phyloP scores from a whole-genome alignment of 1,284 basidiomycete genomes.

The Sporisorium scitamineum region DNA sequence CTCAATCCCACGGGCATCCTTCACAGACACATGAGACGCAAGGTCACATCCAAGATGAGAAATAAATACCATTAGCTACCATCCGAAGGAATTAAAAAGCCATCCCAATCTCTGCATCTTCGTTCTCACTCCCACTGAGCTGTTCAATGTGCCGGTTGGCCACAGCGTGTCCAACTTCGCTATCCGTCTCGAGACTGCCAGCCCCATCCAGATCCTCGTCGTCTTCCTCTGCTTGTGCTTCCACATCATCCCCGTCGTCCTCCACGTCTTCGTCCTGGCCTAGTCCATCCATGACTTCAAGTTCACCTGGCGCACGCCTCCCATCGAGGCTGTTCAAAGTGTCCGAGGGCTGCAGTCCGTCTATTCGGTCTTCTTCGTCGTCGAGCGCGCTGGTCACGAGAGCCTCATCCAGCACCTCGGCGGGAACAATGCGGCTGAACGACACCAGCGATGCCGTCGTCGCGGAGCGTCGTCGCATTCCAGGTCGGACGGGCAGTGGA shows the following conservation, averaged over 20 bases:
- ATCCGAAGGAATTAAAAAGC: conserved; percentile 11
- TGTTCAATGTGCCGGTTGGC: conserved; percentile 6
- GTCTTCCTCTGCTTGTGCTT: conserved; percentile 10
- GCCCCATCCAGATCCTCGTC: conserved; percentile 12
- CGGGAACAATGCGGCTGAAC: conserved; percentile 44
- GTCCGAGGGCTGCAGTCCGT: conserved; percentile 20
- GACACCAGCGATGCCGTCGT: conserved; percentile 43
- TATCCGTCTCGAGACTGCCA: conserved; percentile 11
- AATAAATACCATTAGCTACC: not conserved
- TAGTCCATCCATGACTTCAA: conserved; percentile 11
- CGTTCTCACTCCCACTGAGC: conserved; percentile 4
- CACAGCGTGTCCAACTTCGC: conserved; percentile 12
- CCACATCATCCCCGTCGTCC: conserved; percentile 23
- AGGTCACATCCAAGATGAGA: too few species aligned
- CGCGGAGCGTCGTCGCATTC: conserved; percentile 44
- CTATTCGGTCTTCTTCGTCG: conserved; percentile 49
- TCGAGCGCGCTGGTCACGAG: conserved; percentile 41
- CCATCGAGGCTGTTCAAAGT: conserved; percentile 18
- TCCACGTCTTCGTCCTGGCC: conserved; percentile 33
- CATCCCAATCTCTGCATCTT: conserved; percentile 15
- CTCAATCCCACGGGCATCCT: not conserved
- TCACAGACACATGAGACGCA: too few species aligned
- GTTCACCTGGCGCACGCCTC: conserved; percentile 4
- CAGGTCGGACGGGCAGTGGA: conserved; percentile 34
- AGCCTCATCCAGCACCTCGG: conserved; percentile 51